phyloP scores from a whole-genome alignment of 106 monocot species.

The Dendrobium huoshanense region DNA sequence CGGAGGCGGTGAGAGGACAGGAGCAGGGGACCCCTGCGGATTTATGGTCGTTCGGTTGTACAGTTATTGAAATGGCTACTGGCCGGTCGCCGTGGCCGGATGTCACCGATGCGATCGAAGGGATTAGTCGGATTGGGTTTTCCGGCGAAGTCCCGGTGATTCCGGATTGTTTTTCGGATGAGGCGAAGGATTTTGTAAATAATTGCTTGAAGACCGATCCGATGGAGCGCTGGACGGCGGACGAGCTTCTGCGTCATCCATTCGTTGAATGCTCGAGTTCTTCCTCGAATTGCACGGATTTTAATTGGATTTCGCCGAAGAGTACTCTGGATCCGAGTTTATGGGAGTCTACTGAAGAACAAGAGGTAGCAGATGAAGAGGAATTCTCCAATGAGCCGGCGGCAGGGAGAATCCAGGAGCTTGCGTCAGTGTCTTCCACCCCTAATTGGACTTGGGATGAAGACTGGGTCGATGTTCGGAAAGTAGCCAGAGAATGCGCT shows the following conservation, averaged over 20 bases:
- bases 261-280: not conserved
- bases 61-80: slow-evolving; percentile 33
- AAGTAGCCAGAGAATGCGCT: not conserved
- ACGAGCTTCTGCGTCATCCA: slow-evolving; percentile 14
- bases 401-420: not conserved
- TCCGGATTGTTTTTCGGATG: slow-evolving; percentile 26
- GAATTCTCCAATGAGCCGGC: not conserved
- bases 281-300: not conserved
- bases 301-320: slow-evolving; percentile 11
- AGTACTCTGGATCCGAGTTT: slow-evolving; percentile 6
- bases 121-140: slow-evolving; percentile 31
- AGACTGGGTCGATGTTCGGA: slow-evolving; percentile 3
- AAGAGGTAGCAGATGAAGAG: not conserved
- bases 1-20: slow-evolving; percentile 39
- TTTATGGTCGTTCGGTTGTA: slow-evolving; percentile 37
- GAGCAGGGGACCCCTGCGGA: slow-evolving; percentile 26
- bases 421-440: not conserved
- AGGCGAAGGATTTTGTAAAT: slow-evolving; percentile 33
- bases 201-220: slow-evolving; percentile 31
- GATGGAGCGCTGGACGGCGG: slow-evolving; percentile 7
- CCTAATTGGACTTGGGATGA: slow-evolving; percentile 12
- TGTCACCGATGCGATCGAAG: slow-evolving; percentile 14
- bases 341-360: not conserved
- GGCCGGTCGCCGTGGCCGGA: slow-evolving; percentile 28
- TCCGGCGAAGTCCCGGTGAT: slow-evolving; percentile 22